A percentile compares a stretch with the other conserved stretches of the same genome.
Evolutionary conservation across 2,329 filamentous ascomycete genomes (phyloP).

Genomic region (Corniculantispora saksenae): DNA sequence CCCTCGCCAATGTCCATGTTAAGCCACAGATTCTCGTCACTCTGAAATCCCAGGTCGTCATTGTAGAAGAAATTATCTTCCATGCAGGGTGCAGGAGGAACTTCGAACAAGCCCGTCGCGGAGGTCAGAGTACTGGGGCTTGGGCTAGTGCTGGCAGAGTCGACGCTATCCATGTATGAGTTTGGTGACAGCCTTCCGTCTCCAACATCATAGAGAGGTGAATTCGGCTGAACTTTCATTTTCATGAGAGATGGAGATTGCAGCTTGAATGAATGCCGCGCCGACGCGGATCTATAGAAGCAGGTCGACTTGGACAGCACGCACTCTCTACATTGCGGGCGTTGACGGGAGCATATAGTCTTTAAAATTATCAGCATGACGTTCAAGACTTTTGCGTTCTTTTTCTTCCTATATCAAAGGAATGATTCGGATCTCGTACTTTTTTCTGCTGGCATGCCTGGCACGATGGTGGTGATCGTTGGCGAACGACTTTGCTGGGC

Average conservation of each 20-base stretch:
- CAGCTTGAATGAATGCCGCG: background rate
- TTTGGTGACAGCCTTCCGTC: background rate
- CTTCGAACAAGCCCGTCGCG: background rate
- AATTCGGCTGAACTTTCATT: background rate
- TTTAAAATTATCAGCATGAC: background rate
- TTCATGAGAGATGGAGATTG: background rate
- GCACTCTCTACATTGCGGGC: background rate
- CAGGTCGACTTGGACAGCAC: background rate
- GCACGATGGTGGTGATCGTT: background rate
- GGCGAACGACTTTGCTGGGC: background rate
- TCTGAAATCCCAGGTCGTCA: background rate
- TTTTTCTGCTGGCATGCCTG: background rate
- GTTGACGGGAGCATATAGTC: background rate
- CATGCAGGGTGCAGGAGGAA: background rate
- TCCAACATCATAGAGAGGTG: background rate
- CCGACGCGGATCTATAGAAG: background rate
- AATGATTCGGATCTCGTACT: background rate
- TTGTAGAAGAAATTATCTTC: background rate
- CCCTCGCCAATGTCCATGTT: background rate
- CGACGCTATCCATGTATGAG: background rate
- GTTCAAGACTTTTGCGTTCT: background rate
- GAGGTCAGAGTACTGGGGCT: background rate
- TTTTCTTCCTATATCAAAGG: background rate
- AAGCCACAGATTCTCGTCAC: background rate
- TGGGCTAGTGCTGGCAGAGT: background rate